Base-by-base conservation (phyloP, 2,329 filamentous ascomycete genomes). In the Beauveria medogensis region DNA sequence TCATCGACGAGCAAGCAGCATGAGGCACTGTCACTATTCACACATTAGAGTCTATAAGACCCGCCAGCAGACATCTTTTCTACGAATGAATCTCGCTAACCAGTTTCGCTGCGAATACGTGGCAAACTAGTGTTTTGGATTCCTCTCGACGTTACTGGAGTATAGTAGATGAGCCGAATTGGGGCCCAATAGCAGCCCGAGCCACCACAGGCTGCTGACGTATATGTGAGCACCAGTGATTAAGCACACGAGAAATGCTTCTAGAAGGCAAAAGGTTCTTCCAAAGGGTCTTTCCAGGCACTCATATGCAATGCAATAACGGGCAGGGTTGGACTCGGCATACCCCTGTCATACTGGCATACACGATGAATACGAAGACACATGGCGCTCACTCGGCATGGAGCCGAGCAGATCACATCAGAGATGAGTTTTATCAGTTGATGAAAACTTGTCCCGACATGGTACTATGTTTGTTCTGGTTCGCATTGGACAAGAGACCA, bases 321-420 rank as follows among this genome's bases (percentile, higher is more conserved):
- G 30, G 41, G 34, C 26, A 56, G 41, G 54, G 43, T 24, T 46
- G 51, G 41, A 16, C 6, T 22, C 16, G 37, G 20, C 22, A 14
- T 12, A 56, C 43, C 54, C 54, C 28, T 34, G 43, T 34, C 28
- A 12, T 28, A 12, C 26, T 6, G 5, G 54, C 54, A 47, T 47
- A 56, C 34, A 56, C 54, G 54, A 56, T 22, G 43, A 37, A 56
- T 34, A n/a, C 54, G 54, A 56, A 47, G 54, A 47, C 26, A 37
- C 18, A n/a, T 34, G 10, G 37, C 51, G 37, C 12, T 6, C 22
- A 37, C 37, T 41, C 22, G 52, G 37, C 37, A n/a, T 37, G 8
- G 22, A 54, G 34, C 52, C 52, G 37, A 43, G 7, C 41, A 12
- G 16, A 26, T 26, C 9, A 43, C n/a, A 26, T 26, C 8, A 12